A percentile compares a stretch with the other conserved stretches of the same genome.
Conservation (phyloP, 2,329 filamentous ascomycete species). For the Pestalotiopsis sp. region DNA sequence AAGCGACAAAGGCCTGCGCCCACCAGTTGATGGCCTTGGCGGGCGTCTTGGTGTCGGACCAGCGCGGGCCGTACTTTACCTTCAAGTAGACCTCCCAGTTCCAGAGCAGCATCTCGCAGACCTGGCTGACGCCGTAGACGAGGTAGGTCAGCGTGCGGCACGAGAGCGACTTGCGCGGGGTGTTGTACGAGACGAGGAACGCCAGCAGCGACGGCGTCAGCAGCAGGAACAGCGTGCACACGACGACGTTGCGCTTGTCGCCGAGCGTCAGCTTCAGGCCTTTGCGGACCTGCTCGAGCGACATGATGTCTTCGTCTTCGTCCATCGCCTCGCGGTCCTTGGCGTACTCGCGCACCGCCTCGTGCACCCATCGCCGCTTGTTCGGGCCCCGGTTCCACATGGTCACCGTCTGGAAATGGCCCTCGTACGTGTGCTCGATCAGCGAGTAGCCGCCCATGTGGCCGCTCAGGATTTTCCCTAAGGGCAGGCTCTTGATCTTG, state of each 20-base stretch:
- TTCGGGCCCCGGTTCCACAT: conserved; percentile 36
- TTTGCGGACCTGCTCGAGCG: conserved; percentile 18
- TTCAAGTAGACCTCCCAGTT: conserved; percentile 27
- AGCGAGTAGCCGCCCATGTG: conserved; percentile 26
- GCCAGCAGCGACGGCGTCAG: conserved; percentile 32
- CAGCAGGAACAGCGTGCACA: conserved; percentile 24
- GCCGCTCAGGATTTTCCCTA: conserved; percentile 17
- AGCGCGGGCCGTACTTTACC: conserved; percentile 26
- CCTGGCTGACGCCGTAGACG: conserved; percentile 34
- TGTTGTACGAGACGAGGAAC: conserved; percentile 36
- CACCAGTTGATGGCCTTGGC: conserved; percentile 32
- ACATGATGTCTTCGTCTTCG: background rate
- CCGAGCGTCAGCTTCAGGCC: conserved; percentile 21
- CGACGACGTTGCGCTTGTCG: conserved; percentile 26
- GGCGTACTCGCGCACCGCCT: conserved; percentile 30
- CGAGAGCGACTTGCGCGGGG: conserved; percentile 32
- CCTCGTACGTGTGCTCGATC: conserved; percentile 29
- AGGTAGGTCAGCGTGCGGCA: conserved; percentile 36
- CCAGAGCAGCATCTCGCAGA: conserved; percentile 33
- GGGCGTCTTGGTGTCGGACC: conserved; percentile 25
- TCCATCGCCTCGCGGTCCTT: background rate
- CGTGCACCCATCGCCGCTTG: conserved; percentile 32
- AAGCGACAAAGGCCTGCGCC: conserved; percentile 31
- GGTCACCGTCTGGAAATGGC: conserved; percentile 31
- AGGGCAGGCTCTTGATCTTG: conserved; percentile 15